These are phyloP conservation scores for Apophysomyces elegans DNA, from an alignment of 371 early-diverging fungal species.

Conservation along the genomic window DNA sequence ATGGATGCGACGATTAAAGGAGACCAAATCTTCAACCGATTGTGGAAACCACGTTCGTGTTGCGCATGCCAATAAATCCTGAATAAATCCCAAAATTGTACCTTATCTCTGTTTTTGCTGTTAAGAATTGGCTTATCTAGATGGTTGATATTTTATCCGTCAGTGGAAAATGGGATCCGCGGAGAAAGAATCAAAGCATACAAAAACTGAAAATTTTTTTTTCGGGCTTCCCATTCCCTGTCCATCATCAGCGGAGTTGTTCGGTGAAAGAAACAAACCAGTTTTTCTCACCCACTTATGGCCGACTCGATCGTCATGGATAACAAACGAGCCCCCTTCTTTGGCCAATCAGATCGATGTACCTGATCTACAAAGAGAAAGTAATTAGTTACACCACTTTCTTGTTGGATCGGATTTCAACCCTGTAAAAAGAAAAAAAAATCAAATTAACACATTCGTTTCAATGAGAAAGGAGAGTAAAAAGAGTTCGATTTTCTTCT, in stretches of 20 bases:
- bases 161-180: too few species aligned
- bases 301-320: too few species aligned
- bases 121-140: too few species aligned
- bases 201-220: too few species aligned
- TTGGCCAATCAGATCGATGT: background rate
- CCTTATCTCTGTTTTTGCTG: too few species aligned
- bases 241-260: too few species aligned
- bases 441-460: background rate
- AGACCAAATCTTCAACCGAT: background rate
- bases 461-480: background rate
- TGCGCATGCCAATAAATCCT: background rate
- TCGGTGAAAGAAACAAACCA: too few species aligned
- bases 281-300: too few species aligned
- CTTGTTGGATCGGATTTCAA: background rate
- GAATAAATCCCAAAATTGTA: too few species aligned
- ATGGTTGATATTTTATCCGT: too few species aligned
- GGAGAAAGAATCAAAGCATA: too few species aligned
- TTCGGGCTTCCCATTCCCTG: too few species aligned
- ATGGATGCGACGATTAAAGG: conserved; percentile 7
- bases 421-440: background rate
- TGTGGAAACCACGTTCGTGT: conserved; percentile 6
- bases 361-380: background rate
- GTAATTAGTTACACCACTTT: background rate
- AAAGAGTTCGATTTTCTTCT: background rate
- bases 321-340: background rate